Evolutionary conservation across 1,284 basidiomycete genomes (phyloP).

Genomic region (Fomitopsis pinicola): DNA sequence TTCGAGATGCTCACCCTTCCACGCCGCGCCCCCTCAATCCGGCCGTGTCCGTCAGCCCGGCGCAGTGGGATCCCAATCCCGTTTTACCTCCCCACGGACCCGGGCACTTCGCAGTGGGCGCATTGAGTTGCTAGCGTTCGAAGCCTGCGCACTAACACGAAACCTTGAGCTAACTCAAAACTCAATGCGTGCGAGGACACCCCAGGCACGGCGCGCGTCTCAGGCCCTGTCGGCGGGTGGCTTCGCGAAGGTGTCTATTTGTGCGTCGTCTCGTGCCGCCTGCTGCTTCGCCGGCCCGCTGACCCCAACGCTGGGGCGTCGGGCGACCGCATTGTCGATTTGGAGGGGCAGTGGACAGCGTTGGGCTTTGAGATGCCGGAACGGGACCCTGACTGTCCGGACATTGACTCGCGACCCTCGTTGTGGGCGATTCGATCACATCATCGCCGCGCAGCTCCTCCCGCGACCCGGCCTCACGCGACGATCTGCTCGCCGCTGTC

Average conservation of each 20-base stretch:
- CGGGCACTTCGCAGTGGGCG: not conserved
- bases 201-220: not conserved
- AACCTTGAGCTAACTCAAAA: not conserved
- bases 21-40: not conserved
- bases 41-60: not conserved
- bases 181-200: not conserved
- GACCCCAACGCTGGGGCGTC: too few relatives aligned
- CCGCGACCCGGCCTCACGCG: too few relatives aligned
- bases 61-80: not conserved
- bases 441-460: too few relatives aligned
- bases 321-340: too few relatives aligned
- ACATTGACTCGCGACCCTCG: too few relatives aligned
- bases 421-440: too few relatives aligned
- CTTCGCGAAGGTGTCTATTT: not conserved
- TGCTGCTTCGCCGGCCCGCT: not conserved
- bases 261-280: not conserved
- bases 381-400: too few relatives aligned
- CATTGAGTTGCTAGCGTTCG: not conserved
- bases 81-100: not conserved
- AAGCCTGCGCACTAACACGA: not conserved
- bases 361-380: too few relatives aligned
- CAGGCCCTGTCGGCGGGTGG: not conserved
- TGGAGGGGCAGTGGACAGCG: too few relatives aligned
- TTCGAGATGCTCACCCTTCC: not conserved
- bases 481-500: too few relatives aligned